phyloP scores from a whole-genome alignment of 345 rosid genomes.

The Odontarrhena argentea region DNA sequence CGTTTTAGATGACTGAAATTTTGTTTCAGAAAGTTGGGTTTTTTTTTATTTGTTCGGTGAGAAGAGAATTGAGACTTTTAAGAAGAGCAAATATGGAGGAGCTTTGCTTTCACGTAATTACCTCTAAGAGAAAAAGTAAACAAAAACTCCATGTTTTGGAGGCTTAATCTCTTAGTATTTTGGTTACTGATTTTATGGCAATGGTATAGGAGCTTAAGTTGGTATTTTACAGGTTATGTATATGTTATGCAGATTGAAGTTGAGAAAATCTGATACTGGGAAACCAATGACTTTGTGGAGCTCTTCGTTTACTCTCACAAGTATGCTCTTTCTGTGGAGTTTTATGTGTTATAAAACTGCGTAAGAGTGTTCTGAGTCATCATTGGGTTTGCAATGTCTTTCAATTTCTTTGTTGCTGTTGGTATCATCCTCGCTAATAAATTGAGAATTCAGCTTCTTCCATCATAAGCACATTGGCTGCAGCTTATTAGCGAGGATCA shows the following conservation, averaged over 20 bases:
- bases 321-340: constrained; percentile 34
- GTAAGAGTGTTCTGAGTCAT: too few relatives aligned
- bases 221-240: background rate
- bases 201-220: constrained; percentile 9
- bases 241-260: constrained; percentile 60
- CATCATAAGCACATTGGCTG: too few relatives aligned
- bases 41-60: constrained; percentile 55
- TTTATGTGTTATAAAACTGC: constrained; percentile 19
- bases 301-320: constrained; percentile 78
- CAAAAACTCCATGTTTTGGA: constrained; percentile 78
- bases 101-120: constrained; percentile 70
- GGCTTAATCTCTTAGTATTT: background rate
- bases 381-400: constrained; percentile 88
- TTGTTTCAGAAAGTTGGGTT: background rate
- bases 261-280: constrained; percentile 59
- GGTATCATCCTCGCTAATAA: constrained; percentile 87
- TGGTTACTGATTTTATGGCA: constrained; percentile 6
- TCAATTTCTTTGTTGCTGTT: constrained; percentile 86
- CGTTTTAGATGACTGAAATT: too few relatives aligned
- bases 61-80: constrained; percentile 83
- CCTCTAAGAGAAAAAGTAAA: constrained; percentile 55
- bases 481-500: too few relatives aligned
- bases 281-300: constrained; percentile 71
- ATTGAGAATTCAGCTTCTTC: constrained; percentile 43
- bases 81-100: constrained; percentile 65